These are phyloP conservation scores for Penicillium aurantiogriseum DNA, from an alignment of 2,329 filamentous ascomycete genomes.

Conservation along the genomic window DNA sequence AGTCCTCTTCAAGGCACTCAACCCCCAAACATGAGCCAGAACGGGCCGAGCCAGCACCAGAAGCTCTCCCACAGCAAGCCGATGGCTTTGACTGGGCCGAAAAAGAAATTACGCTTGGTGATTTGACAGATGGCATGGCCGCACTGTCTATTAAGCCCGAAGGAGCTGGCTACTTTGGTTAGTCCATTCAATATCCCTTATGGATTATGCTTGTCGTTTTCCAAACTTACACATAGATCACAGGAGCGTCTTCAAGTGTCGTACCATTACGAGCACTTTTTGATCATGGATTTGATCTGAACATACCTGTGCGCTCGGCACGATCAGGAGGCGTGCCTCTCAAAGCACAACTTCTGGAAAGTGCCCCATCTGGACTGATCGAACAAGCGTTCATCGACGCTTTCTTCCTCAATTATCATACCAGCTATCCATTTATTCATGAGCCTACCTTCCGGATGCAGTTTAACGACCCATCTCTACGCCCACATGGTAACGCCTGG, in stretches of 20 bases:
- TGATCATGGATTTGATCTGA: conserved; percentile 42
- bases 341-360: conserved; percentile 40
- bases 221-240: neutral
- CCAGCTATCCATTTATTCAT: conserved; percentile 49
- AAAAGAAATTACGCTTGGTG: conserved; percentile 39
- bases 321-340: conserved; percentile 34
- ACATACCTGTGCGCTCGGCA: conserved; percentile 33
- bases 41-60: conserved; percentile 38
- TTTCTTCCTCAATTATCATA: conserved; percentile 50
- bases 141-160: conserved; percentile 42
- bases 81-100: conserved; percentile 42
- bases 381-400: conserved; percentile 46
- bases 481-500: conserved; percentile 45
- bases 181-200: neutral
- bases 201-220: neutral
- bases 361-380: conserved; percentile 39
- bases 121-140: conserved; percentile 44
- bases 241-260: conserved; percentile 41
- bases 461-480: conserved; percentile 45
- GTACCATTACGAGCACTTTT: conserved; percentile 40
- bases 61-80: conserved; percentile 46
- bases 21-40: conserved; percentile 38
- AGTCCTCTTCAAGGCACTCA: conserved; percentile 40
- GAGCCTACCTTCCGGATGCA: conserved; percentile 50
- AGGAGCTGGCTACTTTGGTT: conserved; percentile 42